Conservation (phyloP, 129 eudicot species). For the Smallanthus sonchifolius region DNA sequence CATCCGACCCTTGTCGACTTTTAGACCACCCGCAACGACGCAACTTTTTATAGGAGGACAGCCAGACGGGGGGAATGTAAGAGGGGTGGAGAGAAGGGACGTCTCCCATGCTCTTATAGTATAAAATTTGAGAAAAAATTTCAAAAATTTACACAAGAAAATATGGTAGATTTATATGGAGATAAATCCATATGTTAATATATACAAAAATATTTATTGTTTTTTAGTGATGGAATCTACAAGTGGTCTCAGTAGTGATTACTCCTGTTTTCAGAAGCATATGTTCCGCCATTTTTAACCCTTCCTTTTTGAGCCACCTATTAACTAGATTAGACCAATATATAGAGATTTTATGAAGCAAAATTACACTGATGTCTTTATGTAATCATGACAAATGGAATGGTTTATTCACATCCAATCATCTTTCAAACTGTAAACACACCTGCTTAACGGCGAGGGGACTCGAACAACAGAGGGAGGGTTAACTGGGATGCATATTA, state of each 20-base stretch:
- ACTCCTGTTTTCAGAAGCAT: background rate
- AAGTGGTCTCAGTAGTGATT: background rate
- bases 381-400: background rate
- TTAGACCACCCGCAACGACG: too few species aligned
- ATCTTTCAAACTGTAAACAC: too few species aligned
- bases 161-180: background rate
- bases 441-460: background rate
- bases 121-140: background rate
- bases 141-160: background rate
- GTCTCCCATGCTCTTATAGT: too few species aligned
- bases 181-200: background rate
- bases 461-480: background rate
- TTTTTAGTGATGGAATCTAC: background rate
- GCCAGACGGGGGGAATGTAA: too few species aligned
- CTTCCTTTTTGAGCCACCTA: background rate
- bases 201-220: background rate
- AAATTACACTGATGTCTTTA: background rate
- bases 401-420: background rate
- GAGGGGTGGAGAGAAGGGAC: too few species aligned
- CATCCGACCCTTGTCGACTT: too few species aligned
- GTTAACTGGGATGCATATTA: constrained; percentile 5
- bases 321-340: background rate
- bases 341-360: background rate
- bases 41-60: too few species aligned
- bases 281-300: background rate